phyloP scores from a whole-genome alignment of 257 asterid genomes.

The Coffea eugenioides region DNA sequence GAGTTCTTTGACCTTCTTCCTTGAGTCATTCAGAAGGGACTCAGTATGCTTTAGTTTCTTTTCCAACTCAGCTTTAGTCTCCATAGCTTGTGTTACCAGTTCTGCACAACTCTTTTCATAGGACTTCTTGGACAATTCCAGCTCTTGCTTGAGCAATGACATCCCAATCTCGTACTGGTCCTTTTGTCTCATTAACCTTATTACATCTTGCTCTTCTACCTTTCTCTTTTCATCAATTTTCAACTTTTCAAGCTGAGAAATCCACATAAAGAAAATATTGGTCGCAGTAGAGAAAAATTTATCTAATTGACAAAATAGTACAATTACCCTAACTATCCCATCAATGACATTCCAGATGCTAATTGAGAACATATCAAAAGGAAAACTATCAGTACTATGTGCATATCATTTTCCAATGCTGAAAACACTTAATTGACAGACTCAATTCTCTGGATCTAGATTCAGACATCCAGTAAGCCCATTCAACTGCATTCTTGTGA shows the following conservation, averaged over 20 bases:
- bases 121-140: constrained; percentile 44
- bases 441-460: not conserved
- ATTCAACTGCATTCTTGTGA: too few species aligned
- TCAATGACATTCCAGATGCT: not conserved
- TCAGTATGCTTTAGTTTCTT: constrained; percentile 67
- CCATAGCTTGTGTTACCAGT: constrained; percentile 54
- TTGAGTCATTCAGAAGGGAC: constrained; percentile 57
- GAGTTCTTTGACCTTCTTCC: constrained; percentile 70
- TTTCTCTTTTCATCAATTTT: constrained; percentile 67
- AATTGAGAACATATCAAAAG: not conserved
- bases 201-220: constrained; percentile 49
- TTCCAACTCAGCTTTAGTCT: constrained; percentile 51
- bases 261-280: constrained; percentile 19
- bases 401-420: too few species aligned
- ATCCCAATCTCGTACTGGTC: constrained; percentile 53
- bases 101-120: constrained; percentile 50
- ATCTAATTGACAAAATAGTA: not conserved
- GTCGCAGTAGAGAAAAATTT: constrained; percentile 10
- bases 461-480: too few species aligned
- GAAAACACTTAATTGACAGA: not conserved
- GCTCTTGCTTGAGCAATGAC: constrained; percentile 52
- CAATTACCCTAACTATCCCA: not conserved
- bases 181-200: constrained; percentile 58
- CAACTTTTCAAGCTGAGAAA: constrained; percentile 65
- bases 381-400: too few species aligned